A percentile compares a stretch with the other conserved stretches of the same genome.
These are phyloP conservation scores for Monosporozyma solicola DNA, from an alignment of 805 yeast species.

Conservation along the genomic window DNA sequence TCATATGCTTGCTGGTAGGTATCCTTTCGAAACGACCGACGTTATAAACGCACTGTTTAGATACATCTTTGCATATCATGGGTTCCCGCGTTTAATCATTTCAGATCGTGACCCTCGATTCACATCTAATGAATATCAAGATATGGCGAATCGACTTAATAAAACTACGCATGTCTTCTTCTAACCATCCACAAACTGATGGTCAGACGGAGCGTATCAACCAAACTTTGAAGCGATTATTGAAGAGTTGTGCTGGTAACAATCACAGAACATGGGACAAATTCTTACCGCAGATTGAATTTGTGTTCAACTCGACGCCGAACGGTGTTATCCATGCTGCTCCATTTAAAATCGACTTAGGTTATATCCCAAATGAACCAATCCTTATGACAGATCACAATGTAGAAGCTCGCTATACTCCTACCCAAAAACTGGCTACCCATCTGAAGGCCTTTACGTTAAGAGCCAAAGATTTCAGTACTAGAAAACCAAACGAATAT, in stretches of 20 bases:
- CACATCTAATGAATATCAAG: not conserved
- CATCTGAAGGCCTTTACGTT: not conserved
- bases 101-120: conserved; percentile 3
- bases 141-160: conserved; percentile 2
- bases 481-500: not conserved
- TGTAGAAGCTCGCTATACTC: not conserved
- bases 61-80: conserved; percentile 10
- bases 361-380: conserved; percentile 8
- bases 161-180: not conserved
- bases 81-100: conserved; percentile 8
- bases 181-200: conserved; percentile 4
- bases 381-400: not conserved
- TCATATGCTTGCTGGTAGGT: conserved; percentile 8
- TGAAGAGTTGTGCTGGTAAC: not conserved
- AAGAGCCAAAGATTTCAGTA: conserved; percentile 1
- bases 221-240: conserved; percentile 1
- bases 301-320: conserved; percentile 4
- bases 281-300: conserved; percentile 5
- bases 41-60: conserved; percentile 9
- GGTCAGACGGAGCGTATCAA: conserved; percentile 6
- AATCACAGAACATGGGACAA: conserved; percentile 3
- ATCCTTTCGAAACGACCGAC: conserved; percentile 7
- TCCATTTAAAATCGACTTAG: conserved; percentile 8
- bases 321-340: not conserved
- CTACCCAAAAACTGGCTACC: not conserved